These are phyloP conservation scores for Aureoboletus auriporus DNA, from an alignment of 768 basidiomycete species.

Conservation along the genomic window DNA sequence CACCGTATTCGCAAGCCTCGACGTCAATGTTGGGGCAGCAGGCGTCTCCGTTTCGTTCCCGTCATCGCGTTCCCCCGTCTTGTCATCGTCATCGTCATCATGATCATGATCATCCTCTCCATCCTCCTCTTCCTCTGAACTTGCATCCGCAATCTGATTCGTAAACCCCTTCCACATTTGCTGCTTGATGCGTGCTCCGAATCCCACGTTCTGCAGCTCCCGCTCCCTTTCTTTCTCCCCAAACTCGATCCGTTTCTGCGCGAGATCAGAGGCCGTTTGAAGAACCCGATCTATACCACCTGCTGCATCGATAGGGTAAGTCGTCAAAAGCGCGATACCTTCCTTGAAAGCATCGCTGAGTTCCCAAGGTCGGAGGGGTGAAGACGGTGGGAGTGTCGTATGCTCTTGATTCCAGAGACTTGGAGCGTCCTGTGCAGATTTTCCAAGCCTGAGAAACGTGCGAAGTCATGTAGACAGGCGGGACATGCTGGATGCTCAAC, in stretches of 20 bases:
- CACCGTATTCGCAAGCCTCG: slow-evolving; percentile 57
- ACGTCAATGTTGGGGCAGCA: slow-evolving; percentile 38
- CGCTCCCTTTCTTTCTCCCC: slow-evolving; percentile 21
- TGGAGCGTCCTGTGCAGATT: slow-evolving; percentile 36
- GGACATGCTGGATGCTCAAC: background rate
- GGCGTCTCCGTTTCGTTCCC: slow-evolving; percentile 45
- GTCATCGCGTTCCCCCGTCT: slow-evolving; percentile 31
- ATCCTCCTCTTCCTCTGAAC: slow-evolving; percentile 26
- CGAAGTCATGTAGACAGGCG: background rate
- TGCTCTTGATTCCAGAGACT: slow-evolving; percentile 55
- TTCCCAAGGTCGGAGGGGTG: slow-evolving; percentile 46
- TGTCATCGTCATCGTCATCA: slow-evolving; percentile 27
- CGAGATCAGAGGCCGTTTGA: slow-evolving; percentile 63
- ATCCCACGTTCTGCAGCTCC: slow-evolving; percentile 35
- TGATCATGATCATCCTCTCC: slow-evolving; percentile 36
- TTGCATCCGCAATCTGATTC: slow-evolving; percentile 41
- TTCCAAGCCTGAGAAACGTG: slow-evolving; percentile 46
- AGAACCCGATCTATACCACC: slow-evolving; percentile 71
- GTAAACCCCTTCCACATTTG: slow-evolving; percentile 69
- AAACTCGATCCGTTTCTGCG: slow-evolving; percentile 45
- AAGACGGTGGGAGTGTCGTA: slow-evolving; percentile 32
- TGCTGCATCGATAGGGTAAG: slow-evolving; percentile 58
- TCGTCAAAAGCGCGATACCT: slow-evolving; percentile 58
- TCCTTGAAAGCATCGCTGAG: slow-evolving; percentile 64
- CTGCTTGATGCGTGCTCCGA: slow-evolving; percentile 54